phyloP scores from a whole-genome alignment of 169 alveolate species.

The Theileria parva region DNA sequence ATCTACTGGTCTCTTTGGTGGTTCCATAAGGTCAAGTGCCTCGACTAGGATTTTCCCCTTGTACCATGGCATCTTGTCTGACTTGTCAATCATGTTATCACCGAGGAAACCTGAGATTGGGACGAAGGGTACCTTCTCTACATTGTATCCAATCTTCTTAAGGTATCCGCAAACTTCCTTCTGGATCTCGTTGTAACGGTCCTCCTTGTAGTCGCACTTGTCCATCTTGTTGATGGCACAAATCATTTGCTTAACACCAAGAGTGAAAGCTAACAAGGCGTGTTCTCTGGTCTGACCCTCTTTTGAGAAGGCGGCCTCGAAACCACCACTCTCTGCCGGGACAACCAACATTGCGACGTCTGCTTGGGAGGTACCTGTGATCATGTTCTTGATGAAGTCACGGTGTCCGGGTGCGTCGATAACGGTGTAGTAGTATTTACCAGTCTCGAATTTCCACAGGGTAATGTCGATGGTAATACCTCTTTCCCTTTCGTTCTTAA shows the following conservation, averaged over 20 bases:
- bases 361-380: slow-evolving; percentile 99
- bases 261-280: slow-evolving; percentile 96
- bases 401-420: slow-evolving; percentile 99
- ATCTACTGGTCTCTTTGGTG: slow-evolving; percentile 96
- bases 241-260: slow-evolving; percentile 98
- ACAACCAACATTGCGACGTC: slow-evolving; percentile 97
- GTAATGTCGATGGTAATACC: slow-evolving; percentile 99
- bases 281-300: slow-evolving; percentile 98
- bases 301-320: slow-evolving; percentile 95
- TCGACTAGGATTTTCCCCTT: slow-evolving; percentile 95
- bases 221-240: slow-evolving; percentile 99
- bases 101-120: slow-evolving; percentile 98
- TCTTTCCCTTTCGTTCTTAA: slow-evolving; percentile 98
- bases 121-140: slow-evolving; percentile 94
- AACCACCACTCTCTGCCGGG: slow-evolving; percentile 97
- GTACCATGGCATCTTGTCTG: slow-evolving; percentile 97
- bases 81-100: slow-evolving; percentile 95
- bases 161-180: slow-evolving; percentile 93
- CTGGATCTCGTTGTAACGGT: slow-evolving; percentile 94
- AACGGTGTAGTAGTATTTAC: slow-evolving; percentile 94
- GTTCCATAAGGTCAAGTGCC: slow-evolving; percentile 94
- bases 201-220: slow-evolving; percentile 92
- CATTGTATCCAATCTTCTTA: slow-evolving; percentile 96
- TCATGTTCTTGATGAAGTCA: slow-evolving; percentile 98
- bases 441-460: slow-evolving; percentile 96